Conservation (phyloP, 495 filamentous ascomycete species). For the Penicillium bialowiezense region DNA sequence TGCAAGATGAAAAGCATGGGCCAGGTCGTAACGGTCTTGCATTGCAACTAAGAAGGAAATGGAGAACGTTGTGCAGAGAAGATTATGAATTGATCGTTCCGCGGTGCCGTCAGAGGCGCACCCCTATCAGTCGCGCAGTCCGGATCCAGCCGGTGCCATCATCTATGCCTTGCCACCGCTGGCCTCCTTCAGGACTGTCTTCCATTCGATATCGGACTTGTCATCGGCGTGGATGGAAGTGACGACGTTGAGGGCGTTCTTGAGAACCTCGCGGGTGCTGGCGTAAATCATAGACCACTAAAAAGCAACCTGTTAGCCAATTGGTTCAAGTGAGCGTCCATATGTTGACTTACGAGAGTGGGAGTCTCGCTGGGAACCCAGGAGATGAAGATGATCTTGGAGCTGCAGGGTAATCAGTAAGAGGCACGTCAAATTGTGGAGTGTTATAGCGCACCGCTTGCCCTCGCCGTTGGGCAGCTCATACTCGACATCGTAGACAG, state of each 20-base stretch:
- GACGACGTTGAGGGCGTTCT: conserved; percentile 76
- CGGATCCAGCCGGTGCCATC: conserved; percentile 38
- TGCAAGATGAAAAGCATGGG: conserved; percentile 11
- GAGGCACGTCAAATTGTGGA: neutral
- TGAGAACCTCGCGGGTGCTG: conserved; percentile 88
- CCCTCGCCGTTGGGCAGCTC: conserved; percentile 81
- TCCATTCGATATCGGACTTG: conserved; percentile 82
- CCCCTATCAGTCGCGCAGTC: conserved; percentile 28
- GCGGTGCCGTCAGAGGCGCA: conserved; percentile 14
- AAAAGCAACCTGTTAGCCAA: conserved; percentile 19
- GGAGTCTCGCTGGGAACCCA: conserved; percentile 87
- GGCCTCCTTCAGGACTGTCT: conserved; percentile 71
- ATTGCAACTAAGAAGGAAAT: conserved; percentile 40
- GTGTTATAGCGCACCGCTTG: conserved; percentile 56
- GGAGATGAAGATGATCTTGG: conserved; percentile 93
- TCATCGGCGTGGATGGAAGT: conserved; percentile 92
- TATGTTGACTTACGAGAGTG: conserved; percentile 63
- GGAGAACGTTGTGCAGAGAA: conserved; percentile 30
- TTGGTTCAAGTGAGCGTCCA: neutral
- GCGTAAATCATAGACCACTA: conserved; percentile 88
- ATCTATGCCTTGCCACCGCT: conserved; percentile 67
- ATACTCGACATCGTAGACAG: conserved; percentile 91
- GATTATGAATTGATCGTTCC: conserved; percentile 30
- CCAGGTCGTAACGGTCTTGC: conserved; percentile 44
- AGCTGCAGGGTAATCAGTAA: conserved; percentile 49